These are phyloP conservation scores for Phytophthora tentaculata DNA, from an alignment of 352 stramenopile species.

Conservation along the genomic window DNA sequence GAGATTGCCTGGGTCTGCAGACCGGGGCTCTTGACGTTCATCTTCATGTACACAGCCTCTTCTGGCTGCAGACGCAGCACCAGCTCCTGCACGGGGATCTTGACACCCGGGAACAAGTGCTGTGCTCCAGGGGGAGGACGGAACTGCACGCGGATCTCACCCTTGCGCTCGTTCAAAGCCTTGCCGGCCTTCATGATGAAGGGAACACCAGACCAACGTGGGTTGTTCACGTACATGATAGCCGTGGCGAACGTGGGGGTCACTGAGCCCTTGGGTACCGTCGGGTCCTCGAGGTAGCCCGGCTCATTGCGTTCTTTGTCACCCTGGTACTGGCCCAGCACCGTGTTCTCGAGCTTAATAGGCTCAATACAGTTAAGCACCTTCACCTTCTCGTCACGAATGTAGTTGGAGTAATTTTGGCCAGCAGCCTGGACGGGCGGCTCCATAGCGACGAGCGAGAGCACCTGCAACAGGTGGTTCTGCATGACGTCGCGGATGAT, in stretches of 20 bases:
- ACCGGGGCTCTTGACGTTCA: conserved; percentile 96
- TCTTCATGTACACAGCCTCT: conserved; percentile 97
- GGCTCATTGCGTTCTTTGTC: conserved; percentile 79
- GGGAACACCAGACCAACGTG: conserved; percentile 96
- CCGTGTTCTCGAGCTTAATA: conserved; percentile 93
- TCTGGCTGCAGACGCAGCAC: conserved; percentile 97
- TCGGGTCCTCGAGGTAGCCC: conserved; percentile 96
- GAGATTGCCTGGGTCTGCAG: conserved; percentile 92
- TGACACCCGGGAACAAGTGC: conserved; percentile 91
- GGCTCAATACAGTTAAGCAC: conserved; percentile 96
- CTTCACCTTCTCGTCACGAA: conserved; percentile 98
- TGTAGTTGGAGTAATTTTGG: conserved; percentile 91
- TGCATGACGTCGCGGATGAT: conserved; percentile 99
- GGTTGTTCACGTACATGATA: conserved; percentile 95
- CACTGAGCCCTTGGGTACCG: conserved; percentile 93
- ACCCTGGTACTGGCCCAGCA: conserved; percentile 97
- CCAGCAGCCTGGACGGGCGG: conserved; percentile 85
- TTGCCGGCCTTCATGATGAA: conserved; percentile 99
- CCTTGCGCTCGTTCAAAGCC: conserved; percentile 97
- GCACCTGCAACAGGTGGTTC: conserved; percentile 99
- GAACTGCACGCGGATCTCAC: conserved; percentile 98
- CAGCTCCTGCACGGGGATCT: conserved; percentile 95
- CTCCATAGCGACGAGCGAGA: conserved; percentile 98
- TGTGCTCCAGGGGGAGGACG: conserved; percentile 89
- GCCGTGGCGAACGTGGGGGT: conserved; percentile 93